Conservation (phyloP, 495 filamentous ascomycete genomes). For the Aspergillus olivimuriae region DNA sequence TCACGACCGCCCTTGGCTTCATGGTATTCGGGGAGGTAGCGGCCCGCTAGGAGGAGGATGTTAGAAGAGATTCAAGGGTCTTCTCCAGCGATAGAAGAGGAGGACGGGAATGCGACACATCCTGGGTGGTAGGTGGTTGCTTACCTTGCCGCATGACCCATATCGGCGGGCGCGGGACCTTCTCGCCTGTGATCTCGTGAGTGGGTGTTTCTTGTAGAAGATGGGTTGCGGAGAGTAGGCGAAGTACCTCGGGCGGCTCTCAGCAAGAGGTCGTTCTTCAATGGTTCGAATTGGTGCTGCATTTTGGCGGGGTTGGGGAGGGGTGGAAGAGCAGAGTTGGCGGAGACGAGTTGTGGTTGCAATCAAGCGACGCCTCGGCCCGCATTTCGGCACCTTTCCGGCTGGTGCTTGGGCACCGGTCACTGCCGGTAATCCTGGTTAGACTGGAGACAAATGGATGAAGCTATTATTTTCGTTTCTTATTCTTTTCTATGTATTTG, state of each 20-base stretch:
- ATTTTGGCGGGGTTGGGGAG: conserved; percentile 37
- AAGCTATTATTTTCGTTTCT: no score
- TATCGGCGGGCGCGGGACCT: conserved; percentile 84
- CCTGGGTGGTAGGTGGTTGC: conserved; percentile 3
- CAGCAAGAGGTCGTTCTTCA: conserved; percentile 87
- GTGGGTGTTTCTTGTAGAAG: conserved; percentile 5
- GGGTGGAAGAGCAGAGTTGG: conserved; percentile 13
- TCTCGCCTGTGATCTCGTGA: conserved; percentile 59
- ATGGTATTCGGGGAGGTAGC: conserved; percentile 97
- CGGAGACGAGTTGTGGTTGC: conserved; percentile 14
- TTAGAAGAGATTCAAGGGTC: conserved; percentile 1
- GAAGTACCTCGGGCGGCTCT: conserved; percentile 76
- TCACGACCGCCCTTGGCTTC: conserved; percentile 81
- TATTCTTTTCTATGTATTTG: no score
- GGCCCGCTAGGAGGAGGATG: conserved; percentile 81
- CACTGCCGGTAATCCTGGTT: neutral
- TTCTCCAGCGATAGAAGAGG: neutral
- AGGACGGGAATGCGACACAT: conserved; percentile 5
- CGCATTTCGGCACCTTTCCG: no score
- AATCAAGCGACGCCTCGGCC: conserved; percentile 1
- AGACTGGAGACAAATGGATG: no score
- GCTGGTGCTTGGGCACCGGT: no score
- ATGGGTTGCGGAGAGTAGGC: neutral
- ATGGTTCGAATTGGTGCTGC: conserved; percentile 62
- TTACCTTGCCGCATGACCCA: conserved; percentile 99